These are phyloP conservation scores for Amanita phalloides DNA, from an alignment of 768 basidiomycete species.

Conservation along the genomic window DNA sequence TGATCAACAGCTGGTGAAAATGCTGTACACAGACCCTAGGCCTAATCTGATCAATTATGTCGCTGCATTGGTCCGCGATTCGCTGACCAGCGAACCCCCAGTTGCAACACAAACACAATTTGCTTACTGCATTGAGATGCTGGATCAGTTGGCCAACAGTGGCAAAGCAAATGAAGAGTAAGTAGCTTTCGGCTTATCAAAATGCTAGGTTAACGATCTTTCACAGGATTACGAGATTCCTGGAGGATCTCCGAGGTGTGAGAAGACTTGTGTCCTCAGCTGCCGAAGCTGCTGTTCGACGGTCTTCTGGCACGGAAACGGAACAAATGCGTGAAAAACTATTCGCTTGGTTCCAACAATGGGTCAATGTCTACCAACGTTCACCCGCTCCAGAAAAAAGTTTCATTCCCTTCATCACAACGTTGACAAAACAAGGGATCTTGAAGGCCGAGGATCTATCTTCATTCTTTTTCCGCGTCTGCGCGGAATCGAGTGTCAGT, in stretches of 20 bases:
- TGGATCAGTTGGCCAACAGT: constrained; percentile 59
- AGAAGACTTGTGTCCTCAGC: constrained; percentile 34
- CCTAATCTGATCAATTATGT: constrained; percentile 73
- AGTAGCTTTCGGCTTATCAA: constrained; percentile 19
- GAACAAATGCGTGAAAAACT: constrained; percentile 70
- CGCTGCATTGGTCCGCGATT: constrained; percentile 78
- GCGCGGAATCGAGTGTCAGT: constrained; percentile 88
- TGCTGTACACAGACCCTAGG: constrained; percentile 68
- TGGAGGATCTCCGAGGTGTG: constrained; percentile 75
- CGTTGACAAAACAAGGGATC: constrained; percentile 93
- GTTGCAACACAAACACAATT: constrained; percentile 75
- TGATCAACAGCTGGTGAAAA: constrained; percentile 87
- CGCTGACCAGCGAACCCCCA: constrained; percentile 71
- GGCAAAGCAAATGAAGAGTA: constrained; percentile 84
- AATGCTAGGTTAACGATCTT: constrained; percentile 5
- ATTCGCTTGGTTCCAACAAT: constrained; percentile 82
- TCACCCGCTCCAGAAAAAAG: constrained; percentile 87
- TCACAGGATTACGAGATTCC: constrained; percentile 51
- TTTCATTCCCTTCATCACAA: constrained; percentile 95
- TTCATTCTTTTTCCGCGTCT: constrained; percentile 97
- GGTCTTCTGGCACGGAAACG: constrained; percentile 52
- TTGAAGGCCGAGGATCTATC: constrained; percentile 93
- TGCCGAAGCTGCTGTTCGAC: constrained; percentile 28
- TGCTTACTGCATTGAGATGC: constrained; percentile 67
- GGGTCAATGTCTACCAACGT: constrained; percentile 91